phyloP scores from a whole-genome alignment of 2,329 filamentous ascomycete species.

The Fusarium circinatum region DNA sequence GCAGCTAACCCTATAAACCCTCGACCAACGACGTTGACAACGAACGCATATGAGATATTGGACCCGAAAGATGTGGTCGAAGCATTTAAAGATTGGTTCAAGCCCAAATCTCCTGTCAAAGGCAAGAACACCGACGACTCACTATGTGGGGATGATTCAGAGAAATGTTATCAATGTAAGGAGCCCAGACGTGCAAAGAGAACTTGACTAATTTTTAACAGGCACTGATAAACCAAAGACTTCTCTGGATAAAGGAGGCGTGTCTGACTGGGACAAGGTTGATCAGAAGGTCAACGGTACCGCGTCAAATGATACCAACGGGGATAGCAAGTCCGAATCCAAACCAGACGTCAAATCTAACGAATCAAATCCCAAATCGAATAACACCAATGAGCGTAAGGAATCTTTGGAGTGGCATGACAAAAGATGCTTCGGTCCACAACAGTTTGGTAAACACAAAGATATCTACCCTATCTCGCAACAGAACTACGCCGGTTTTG shows the following conservation, averaged over 20 bases:
- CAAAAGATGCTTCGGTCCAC: background rate
- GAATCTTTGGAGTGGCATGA: background rate
- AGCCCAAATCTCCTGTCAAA: background rate
- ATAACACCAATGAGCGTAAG: background rate
- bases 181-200: background rate
- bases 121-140: background rate
- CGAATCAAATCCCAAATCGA: background rate
- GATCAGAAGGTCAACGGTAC: background rate
- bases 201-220: background rate
- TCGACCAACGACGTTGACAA: background rate
- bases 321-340: fast-evolving
- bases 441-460: background rate
- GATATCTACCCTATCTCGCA: background rate
- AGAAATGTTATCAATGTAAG: background rate
- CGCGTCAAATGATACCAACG: background rate
- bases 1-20: background rate
- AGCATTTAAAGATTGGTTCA: background rate
- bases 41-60: background rate
- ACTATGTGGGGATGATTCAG: background rate
- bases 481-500: background rate
- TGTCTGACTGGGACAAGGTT: fast-evolving
- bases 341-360: fast-evolving
- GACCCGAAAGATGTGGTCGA: background rate
- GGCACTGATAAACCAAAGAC: fast-evolving
- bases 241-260: background rate